phyloP scores from a whole-genome alignment of 2,329 filamentous ascomycete genomes.

The Stylonectria norvegica region DNA sequence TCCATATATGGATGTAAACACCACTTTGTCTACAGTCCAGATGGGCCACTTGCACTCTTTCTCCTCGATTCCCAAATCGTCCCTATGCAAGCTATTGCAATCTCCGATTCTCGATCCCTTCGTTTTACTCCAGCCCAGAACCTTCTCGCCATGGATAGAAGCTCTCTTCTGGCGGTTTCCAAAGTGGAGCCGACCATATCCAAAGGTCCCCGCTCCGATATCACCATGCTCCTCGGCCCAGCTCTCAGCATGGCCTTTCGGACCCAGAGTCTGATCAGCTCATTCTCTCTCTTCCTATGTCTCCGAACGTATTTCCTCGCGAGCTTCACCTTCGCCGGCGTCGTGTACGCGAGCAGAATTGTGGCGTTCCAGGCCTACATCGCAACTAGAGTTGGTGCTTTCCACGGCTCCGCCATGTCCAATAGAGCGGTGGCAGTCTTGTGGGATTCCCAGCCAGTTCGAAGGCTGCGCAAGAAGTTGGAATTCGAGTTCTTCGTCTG shows the following conservation, averaged over 20 bases:
- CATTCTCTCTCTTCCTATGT: slow-evolving; percentile 30
- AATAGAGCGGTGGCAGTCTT: slow-evolving; percentile 24
- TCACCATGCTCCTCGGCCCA: slow-evolving; percentile 34
- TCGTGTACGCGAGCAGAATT: slow-evolving; percentile 24
- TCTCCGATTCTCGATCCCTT: slow-evolving; percentile 1
- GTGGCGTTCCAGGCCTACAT: slow-evolving; percentile 26
- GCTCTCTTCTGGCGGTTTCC: slow-evolving; percentile 38
- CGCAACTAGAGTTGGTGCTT: slow-evolving; percentile 28
- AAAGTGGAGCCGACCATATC: slow-evolving; percentile 32
- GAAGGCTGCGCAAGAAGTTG: slow-evolving; percentile 43
- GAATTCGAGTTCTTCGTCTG: slow-evolving; percentile 51
- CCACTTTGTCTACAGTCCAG: too few species aligned
- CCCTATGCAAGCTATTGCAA: not conserved
- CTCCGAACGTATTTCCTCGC: slow-evolving; percentile 31
- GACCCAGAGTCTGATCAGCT: slow-evolving; percentile 34
- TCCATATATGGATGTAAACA: too few species aligned
- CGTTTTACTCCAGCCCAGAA: slow-evolving; percentile 9
- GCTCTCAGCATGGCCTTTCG: slow-evolving; percentile 33
- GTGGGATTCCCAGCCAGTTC: slow-evolving; percentile 38
- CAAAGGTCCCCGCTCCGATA: slow-evolving; percentile 29
- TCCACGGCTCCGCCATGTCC: slow-evolving; percentile 29
- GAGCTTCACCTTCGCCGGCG: slow-evolving; percentile 22
- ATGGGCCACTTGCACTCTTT: too few species aligned
- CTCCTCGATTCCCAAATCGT: not conserved
- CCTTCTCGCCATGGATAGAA: slow-evolving; percentile 32